Percentiles rank a stretch among this genome's conserved stretches.
phyloP scores from a whole-genome alignment of 192 early-diverging fungal genomes.

The Radiomyces spectabilis region DNA sequence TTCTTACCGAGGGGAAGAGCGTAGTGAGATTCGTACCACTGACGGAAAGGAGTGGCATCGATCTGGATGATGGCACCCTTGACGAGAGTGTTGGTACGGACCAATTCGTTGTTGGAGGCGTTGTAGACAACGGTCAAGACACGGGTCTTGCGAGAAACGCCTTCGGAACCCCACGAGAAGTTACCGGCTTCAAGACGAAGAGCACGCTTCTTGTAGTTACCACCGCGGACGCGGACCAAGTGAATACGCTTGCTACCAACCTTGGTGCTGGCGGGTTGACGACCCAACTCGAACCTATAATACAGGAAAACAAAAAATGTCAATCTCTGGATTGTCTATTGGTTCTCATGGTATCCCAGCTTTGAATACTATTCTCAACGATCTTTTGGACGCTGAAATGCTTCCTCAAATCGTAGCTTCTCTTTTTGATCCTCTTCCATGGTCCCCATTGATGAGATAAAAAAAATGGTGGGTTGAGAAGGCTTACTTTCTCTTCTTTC shows the following conservation, averaged over 20 bases:
- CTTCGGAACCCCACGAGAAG: constrained; percentile 97
- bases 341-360: no score
- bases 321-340: no score
- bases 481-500: constrained; percentile 98
- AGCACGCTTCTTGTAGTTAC: constrained; percentile 98
- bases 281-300: constrained; percentile 87
- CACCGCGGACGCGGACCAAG: constrained; percentile 94
- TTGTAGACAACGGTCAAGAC: constrained; percentile 96
- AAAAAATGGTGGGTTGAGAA: not conserved
- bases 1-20: constrained; percentile 82
- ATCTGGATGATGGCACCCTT: constrained; percentile 98
- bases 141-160: constrained; percentile 93
- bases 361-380: not conserved
- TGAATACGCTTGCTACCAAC: constrained; percentile 96
- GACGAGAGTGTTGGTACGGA: constrained; percentile 99
- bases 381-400: not conserved
- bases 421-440: not conserved
- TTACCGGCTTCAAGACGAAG: constrained; percentile 96
- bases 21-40: constrained; percentile 99
- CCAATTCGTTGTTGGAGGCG: constrained; percentile 99
- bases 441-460: not conserved
- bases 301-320: not conserved
- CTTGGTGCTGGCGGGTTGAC: constrained; percentile 97
- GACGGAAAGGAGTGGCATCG: constrained; percentile 98
- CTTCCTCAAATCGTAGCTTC: not conserved